Evolutionary conservation across 2,329 filamentous ascomycete genomes (phyloP).

Genomic region (Cladosporium oxysporum): DNA sequence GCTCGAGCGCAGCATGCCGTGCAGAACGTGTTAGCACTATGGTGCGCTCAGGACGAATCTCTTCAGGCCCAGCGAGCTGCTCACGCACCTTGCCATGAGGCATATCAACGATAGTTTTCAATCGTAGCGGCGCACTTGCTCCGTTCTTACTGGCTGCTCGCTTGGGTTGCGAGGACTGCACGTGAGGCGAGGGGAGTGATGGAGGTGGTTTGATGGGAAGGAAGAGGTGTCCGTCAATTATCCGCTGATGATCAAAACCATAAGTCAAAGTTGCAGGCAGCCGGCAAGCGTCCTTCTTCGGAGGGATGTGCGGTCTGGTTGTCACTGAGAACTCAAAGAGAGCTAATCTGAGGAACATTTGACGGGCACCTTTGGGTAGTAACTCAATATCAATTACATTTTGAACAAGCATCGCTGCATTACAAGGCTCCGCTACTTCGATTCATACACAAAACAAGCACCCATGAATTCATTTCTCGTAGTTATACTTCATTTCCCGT

Average conservation of each 20-base stretch:
- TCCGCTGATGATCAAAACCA: slow-evolving; percentile 22
- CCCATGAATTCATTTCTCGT: not conserved
- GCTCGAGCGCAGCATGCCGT: not conserved
- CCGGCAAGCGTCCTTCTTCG: slow-evolving; percentile 10
- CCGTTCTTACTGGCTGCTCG: slow-evolving; percentile 1
- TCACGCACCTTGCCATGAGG: slow-evolving; percentile 9
- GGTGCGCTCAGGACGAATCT: slow-evolving; percentile 16
- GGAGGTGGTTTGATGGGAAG: not conserved
- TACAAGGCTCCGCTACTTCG: not conserved
- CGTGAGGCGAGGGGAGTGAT: not conserved
- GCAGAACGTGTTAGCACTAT: slow-evolving; percentile 20
- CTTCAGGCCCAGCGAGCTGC: slow-evolving; percentile 11
- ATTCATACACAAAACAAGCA: not conserved
- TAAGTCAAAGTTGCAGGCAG: slow-evolving; percentile 24
- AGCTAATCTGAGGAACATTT: slow-evolving; percentile 22
- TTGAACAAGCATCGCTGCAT: not conserved
- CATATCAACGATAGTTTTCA: slow-evolving; percentile 22
- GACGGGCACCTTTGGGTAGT: slow-evolving; percentile 8
- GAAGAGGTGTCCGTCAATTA: slow-evolving; percentile 15
- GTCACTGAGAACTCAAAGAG: slow-evolving; percentile 22
- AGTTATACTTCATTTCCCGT: not conserved
- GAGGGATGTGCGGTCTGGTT: slow-evolving; percentile 18
- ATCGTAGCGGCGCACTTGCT: slow-evolving; percentile 20
- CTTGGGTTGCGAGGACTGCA: slow-evolving; percentile 20
- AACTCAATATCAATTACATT: not conserved